Percentiles rank a stretch among this genome's conserved stretches.
Conservation (phyloP, 2,329 filamentous ascomycete genomes). For the Colletotrichum euphorbiae region DNA sequence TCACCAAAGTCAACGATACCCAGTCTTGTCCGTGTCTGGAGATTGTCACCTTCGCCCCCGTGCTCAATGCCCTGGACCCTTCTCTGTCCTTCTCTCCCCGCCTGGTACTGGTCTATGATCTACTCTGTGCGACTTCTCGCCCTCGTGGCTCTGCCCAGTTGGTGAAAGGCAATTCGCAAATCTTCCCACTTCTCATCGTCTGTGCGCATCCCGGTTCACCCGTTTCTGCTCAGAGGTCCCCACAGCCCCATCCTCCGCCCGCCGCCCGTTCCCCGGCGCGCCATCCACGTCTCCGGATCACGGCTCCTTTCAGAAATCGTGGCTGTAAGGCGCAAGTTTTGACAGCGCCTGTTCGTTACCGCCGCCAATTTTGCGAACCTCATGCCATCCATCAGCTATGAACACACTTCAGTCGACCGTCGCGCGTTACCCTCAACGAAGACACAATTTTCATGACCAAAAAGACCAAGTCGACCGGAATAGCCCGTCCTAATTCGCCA, state of each 20-base stretch:
- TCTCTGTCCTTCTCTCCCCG: constrained; percentile 3
- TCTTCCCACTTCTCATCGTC: constrained; percentile 29
- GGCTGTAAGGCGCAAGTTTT: constrained; percentile 18
- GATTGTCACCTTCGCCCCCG: constrained; percentile 34
- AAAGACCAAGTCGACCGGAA: too few relatives aligned
- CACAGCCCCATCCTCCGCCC: constrained; percentile 10
- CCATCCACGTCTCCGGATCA: constrained; percentile 15
- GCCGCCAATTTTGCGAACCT: constrained; percentile 5
- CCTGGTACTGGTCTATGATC: not conserved
- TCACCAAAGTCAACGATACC: constrained; percentile 17
- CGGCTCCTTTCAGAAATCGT: constrained; percentile 21
- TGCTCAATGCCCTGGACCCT: constrained; percentile 24
- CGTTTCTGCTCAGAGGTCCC: not conserved
- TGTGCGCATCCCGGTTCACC: constrained; percentile 27
- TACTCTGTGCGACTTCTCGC: not conserved
- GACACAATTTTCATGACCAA: not conserved
- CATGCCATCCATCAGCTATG: not conserved
- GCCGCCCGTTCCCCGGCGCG: constrained; percentile 6
- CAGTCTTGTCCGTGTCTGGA: constrained; percentile 18
- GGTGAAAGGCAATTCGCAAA: constrained; percentile 10
- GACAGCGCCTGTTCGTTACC: constrained; percentile 21
- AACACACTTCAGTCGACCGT: not conserved
- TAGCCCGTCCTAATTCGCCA: constrained; percentile 19
- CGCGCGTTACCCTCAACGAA: not conserved
- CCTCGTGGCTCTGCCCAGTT: not conserved